Percentiles rank a stretch among this genome's conserved stretches.
phyloP scores from a whole-genome alignment of 352 stramenopile genomes.

The Phytophthora pistaciae region DNA sequence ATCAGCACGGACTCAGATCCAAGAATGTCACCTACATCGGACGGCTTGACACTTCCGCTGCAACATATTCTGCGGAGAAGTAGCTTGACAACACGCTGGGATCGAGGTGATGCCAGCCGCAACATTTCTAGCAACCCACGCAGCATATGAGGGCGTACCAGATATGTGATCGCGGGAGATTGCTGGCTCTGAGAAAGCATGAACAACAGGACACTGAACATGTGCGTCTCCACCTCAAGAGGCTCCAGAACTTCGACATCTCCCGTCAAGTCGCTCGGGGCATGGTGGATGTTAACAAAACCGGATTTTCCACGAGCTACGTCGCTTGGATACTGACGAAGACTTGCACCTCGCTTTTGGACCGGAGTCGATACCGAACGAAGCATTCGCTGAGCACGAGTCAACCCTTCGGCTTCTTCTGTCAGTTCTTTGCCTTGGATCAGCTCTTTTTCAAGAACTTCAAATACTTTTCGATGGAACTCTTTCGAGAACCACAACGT shows the following conservation, averaged over 20 bases:
- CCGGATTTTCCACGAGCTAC: constrained; percentile 48
- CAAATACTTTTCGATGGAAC: constrained; percentile 88
- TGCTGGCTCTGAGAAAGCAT: constrained; percentile 83
- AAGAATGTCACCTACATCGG: constrained; percentile 73
- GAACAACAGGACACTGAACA: constrained; percentile 80
- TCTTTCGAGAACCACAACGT: constrained; percentile 91
- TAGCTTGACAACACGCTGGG: constrained; percentile 86
- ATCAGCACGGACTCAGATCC: constrained; percentile 84
- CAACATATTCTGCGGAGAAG: constrained; percentile 78
- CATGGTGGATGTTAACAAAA: constrained; percentile 45
- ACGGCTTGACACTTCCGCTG: constrained; percentile 72
- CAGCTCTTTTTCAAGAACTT: constrained; percentile 86
- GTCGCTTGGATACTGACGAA: constrained; percentile 59
- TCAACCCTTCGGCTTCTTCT: constrained; percentile 80
- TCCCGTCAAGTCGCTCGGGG: constrained; percentile 43
- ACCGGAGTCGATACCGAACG: constrained; percentile 85
- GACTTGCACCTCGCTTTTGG: constrained; percentile 56
- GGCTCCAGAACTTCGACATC: constrained; percentile 67
- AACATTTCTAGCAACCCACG: constrained; percentile 84
- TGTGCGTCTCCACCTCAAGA: constrained; percentile 80
- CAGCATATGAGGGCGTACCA: constrained; percentile 70
- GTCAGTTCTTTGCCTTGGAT: constrained; percentile 72
- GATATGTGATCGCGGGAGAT: constrained; percentile 61
- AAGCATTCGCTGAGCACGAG: constrained; percentile 82
- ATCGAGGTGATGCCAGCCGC: constrained; percentile 76